Evolutionary conservation across 208 protist genomes (phyloP).

Genomic region (Wallacemonas sp.): DNA sequence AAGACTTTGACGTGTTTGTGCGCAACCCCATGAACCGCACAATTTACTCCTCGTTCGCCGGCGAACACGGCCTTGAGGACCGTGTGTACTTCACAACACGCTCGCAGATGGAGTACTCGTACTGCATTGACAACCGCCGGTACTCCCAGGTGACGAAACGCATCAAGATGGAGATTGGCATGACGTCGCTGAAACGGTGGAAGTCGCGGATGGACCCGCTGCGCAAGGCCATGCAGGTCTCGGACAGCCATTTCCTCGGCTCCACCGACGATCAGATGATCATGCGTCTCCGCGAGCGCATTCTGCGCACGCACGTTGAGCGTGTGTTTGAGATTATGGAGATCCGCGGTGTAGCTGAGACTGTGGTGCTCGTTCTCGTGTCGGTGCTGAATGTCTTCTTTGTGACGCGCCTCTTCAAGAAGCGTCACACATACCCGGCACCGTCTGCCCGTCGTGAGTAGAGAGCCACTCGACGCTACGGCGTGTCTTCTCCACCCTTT

Average conservation of each 20-base stretch:
- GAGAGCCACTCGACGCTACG: too few relatives aligned
- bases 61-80: conserved; percentile 71
- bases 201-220: conserved; percentile 81
- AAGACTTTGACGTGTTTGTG: conserved; percentile 79
- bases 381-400: conserved; percentile 57
- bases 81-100: conserved; percentile 82
- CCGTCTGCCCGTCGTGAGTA: background rate
- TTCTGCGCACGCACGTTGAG: conserved; percentile 63
- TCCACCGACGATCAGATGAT: conserved; percentile 84
- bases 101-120: conserved; percentile 60
- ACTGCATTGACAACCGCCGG: conserved; percentile 78
- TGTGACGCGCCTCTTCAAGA: conserved; percentile 39
- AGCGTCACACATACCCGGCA: background rate
- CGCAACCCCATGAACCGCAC: conserved; percentile 56
- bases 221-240: conserved; percentile 54
- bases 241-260: conserved; percentile 73
- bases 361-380: conserved; percentile 57
- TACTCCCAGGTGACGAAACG: conserved; percentile 55
- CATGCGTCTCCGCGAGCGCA: conserved; percentile 62
- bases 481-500: too few relatives aligned
- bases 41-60: conserved; percentile 74
- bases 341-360: conserved; percentile 58
- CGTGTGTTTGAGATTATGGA: conserved; percentile 55
- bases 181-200: conserved; percentile 79
- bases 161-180: conserved; percentile 71